Conservation (phyloP, 116 monocot genomes). For the Iris pallida region DNA sequence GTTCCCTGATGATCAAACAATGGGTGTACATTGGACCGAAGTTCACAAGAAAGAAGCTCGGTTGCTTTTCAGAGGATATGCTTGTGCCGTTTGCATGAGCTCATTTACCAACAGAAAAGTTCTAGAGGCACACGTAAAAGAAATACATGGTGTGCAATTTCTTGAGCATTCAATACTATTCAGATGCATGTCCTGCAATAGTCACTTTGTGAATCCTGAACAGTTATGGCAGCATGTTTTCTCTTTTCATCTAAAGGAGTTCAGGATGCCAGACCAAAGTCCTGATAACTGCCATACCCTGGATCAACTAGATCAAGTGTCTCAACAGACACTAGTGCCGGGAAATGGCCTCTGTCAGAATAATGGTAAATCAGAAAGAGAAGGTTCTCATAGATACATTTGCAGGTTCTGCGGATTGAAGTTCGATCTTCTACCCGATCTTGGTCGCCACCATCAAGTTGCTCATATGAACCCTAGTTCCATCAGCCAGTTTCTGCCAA, state of each 20-base stretch:
- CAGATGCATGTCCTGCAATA: slow-evolving; percentile 72
- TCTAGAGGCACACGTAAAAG: slow-evolving; percentile 69
- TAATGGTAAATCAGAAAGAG: slow-evolving; percentile 14
- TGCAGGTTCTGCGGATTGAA: slow-evolving; percentile 73
- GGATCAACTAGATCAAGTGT: slow-evolving; percentile 14
- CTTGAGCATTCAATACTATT: slow-evolving; percentile 65
- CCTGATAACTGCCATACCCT: slow-evolving; percentile 1
- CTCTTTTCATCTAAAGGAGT: slow-evolving; percentile 52
- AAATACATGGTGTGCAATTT: slow-evolving; percentile 72
- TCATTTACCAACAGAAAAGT: slow-evolving; percentile 83
- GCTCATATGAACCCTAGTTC: slow-evolving; percentile 54
- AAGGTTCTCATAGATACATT: slow-evolving; percentile 34
- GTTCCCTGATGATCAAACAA: slow-evolving; percentile 51
- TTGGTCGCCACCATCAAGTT: slow-evolving; percentile 81
- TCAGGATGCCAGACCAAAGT: slow-evolving; percentile 32
- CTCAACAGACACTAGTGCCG: slow-evolving; percentile 10
- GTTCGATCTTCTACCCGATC: slow-evolving; percentile 87
- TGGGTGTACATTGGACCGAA: slow-evolving; percentile 71
- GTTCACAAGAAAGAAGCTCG: slow-evolving; percentile 91
- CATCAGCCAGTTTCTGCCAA: slow-evolving; percentile 26
- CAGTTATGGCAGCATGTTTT: slow-evolving; percentile 86
- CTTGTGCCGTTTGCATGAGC: slow-evolving; percentile 74
- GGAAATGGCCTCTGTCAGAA: slow-evolving; percentile 12
- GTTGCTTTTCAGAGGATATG: slow-evolving; percentile 83
- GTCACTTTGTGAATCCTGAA: slow-evolving; percentile 55